These are phyloP conservation scores for Tricholoma matsutake DNA, from an alignment of 768 basidiomycete genomes.

Conservation along the genomic window DNA sequence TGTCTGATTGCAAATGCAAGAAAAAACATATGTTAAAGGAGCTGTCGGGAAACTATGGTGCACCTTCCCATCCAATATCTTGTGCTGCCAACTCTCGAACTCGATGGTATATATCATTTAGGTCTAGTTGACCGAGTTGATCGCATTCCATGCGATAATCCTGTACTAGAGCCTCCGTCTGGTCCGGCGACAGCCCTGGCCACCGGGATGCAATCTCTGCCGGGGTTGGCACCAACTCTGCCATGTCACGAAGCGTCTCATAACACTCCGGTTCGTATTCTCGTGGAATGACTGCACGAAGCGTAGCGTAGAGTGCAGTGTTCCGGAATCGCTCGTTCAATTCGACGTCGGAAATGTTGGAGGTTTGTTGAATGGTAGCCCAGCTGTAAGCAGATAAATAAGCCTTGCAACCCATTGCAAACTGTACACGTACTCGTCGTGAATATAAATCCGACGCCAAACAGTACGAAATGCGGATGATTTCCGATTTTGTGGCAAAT, in stretches of 20 bases:
- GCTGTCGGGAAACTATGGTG: constrained; percentile 1
- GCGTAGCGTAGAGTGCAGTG: constrained; percentile 73
- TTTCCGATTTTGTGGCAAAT: constrained; percentile 67
- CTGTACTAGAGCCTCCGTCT: constrained; percentile 51
- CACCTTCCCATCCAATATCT: constrained; percentile 38
- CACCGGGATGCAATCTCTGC: constrained; percentile 68
- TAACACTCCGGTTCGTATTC: constrained; percentile 42
- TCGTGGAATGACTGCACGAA: constrained; percentile 46
- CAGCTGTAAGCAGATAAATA: constrained; percentile 50
- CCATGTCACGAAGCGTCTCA: constrained; percentile 54
- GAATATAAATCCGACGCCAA: constrained; percentile 86
- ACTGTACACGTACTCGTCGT: constrained; percentile 70
- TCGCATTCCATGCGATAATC: constrained; percentile 67
- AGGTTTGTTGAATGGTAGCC: constrained; percentile 70
- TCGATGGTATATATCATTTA: constrained; percentile 61
- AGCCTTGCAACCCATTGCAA: neutral
- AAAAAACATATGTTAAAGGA: neutral
- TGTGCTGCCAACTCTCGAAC: constrained; percentile 60
- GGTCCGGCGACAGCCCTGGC: constrained; percentile 68
- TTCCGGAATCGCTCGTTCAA: constrained; percentile 65
- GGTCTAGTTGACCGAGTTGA: constrained; percentile 50
- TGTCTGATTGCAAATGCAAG: no score
- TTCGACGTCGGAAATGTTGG: constrained; percentile 73
- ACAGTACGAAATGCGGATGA: constrained; percentile 68
- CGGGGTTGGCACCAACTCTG: constrained; percentile 53